Evolutionary conservation across 352 stramenopile genomes (phyloP).

Genomic region (Saprolegnia diclina): DNA sequence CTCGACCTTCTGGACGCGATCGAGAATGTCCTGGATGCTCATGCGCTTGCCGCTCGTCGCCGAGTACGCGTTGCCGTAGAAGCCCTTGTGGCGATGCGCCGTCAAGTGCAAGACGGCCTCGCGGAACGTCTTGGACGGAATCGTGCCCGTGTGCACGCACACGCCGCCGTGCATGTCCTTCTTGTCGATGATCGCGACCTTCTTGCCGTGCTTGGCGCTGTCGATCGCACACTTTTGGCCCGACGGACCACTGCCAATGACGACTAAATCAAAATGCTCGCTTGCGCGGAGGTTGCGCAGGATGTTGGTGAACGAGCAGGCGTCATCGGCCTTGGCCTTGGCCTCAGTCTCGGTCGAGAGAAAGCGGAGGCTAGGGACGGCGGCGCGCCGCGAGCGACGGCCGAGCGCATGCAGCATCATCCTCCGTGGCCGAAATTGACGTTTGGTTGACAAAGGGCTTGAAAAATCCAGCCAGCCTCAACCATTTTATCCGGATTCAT

Average conservation of each 20-base stretch:
- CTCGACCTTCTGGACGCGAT: constrained; percentile 80
- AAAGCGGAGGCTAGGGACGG: neutral
- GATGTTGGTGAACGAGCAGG: constrained; percentile 46
- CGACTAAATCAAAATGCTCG: constrained; percentile 86
- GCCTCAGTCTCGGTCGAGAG: constrained; percentile 18
- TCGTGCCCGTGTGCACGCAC: constrained; percentile 84
- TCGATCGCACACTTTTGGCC: constrained; percentile 89
- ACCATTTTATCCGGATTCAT: neutral
- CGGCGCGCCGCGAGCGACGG: neutral
- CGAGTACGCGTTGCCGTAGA: constrained; percentile 74
- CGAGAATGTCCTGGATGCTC: constrained; percentile 74
- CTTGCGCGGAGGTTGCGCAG: constrained; percentile 75
- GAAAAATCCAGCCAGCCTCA: neutral
- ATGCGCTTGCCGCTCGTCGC: constrained; percentile 50
- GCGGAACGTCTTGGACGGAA: constrained; percentile 87
- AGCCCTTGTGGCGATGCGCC: constrained; percentile 80
- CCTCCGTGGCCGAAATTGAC: neutral
- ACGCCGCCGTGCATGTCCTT: constrained; percentile 81
- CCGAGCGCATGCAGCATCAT: constrained; percentile 1
- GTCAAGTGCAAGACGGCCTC: constrained; percentile 87
- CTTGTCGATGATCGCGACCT: constrained; percentile 86
- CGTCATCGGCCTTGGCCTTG: constrained; percentile 13
- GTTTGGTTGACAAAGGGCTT: neutral
- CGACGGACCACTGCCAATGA: constrained; percentile 82
- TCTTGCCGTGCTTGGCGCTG: constrained; percentile 79